A percentile compares a stretch with the other conserved stretches of the same genome.
Conservation (phyloP, 176 grass and related monocot species). For the Echinochloa phyllopogon region DNA sequence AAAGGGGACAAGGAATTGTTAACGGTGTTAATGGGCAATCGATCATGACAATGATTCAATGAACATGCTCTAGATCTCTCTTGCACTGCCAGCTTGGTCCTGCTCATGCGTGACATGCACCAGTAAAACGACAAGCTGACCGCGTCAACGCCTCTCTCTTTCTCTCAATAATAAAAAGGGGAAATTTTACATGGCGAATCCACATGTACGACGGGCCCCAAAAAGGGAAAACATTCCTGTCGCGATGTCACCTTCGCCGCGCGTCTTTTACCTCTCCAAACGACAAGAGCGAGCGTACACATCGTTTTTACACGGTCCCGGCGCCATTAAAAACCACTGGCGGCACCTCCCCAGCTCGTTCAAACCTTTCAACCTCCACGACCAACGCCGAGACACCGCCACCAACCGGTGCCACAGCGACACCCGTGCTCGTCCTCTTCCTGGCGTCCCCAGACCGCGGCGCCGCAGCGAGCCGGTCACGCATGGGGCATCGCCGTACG, state of each 20-base stretch:
- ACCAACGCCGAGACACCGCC: not conserved
- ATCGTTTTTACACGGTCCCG: constrained; percentile 7
- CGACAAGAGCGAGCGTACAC: constrained; percentile 10
- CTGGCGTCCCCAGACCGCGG: not conserved
- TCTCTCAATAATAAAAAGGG: not conserved
- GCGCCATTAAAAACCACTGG: constrained; percentile 16
- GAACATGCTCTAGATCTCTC: not conserved
- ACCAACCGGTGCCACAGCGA: not conserved
- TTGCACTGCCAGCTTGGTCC: not conserved
- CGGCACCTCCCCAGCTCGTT: not conserved
- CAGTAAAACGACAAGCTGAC: constrained; percentile 9
- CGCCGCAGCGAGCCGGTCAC: not conserved
- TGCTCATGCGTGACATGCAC: not conserved
- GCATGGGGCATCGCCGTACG: not conserved
- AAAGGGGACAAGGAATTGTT: not conserved
- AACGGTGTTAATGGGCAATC: not conserved
- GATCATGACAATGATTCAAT: not conserved
- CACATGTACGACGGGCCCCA: not conserved
- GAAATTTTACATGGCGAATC: not conserved
- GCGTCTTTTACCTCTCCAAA: constrained; percentile 19
- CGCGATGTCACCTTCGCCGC: not conserved
- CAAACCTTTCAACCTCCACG: not conserved
- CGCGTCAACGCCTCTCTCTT: not conserved
- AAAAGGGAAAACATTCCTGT: not conserved
- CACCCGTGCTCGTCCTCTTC: not conserved